Evolutionary conservation across 208 protist genomes (phyloP).

Genomic region (Balamuthia mandrillaris): DNA sequence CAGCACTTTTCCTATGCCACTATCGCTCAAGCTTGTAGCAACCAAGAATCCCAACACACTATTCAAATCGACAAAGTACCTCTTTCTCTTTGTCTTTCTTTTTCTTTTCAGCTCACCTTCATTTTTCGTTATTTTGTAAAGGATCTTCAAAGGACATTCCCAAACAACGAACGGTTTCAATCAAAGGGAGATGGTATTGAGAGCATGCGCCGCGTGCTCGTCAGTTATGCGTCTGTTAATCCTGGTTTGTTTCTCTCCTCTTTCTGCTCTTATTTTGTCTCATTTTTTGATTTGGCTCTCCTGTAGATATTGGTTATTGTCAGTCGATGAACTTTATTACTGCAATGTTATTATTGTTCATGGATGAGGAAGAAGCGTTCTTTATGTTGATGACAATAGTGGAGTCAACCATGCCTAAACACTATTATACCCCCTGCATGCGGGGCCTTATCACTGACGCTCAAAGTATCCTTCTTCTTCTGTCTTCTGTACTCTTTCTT

Average conservation of each 20-base stretch:
- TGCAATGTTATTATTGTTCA: constrained; percentile 62
- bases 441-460: constrained; percentile 48
- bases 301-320: constrained; percentile 71
- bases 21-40: background rate
- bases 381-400: constrained; percentile 66
- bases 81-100: background rate
- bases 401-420: constrained; percentile 47
- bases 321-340: constrained; percentile 77
- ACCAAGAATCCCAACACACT: constrained; percentile 36
- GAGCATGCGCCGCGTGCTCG: constrained; percentile 51
- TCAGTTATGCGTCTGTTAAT: constrained; percentile 29
- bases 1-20: constrained; percentile 30
- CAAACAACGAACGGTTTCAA: constrained; percentile 52
- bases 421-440: constrained; percentile 57
- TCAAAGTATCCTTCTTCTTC: no score
- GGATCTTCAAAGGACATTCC: constrained; percentile 65
- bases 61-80: constrained; percentile 35
- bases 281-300: background rate
- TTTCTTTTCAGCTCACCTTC: background rate
- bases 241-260: background rate
- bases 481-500: no score
- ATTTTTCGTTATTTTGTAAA: background rate
- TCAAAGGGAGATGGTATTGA: constrained; percentile 19
- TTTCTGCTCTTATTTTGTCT: no score
- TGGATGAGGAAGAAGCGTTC: constrained; percentile 72